Conservation (phyloP, 805 yeast genomes). For the Candida silvicultrix region DNA sequence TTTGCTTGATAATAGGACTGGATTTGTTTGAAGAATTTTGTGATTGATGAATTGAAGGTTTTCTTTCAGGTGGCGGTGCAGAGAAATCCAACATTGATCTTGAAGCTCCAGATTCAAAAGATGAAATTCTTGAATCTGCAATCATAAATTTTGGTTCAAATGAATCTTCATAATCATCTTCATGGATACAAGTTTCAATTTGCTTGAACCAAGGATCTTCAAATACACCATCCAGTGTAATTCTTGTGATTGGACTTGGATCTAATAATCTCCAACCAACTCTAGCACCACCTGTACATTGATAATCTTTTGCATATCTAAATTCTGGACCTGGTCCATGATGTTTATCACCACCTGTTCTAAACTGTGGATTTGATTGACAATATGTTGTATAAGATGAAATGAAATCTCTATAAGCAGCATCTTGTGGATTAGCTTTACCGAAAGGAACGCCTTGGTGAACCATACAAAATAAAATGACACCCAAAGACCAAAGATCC, state of each 20-base stretch:
- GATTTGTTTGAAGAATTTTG: slow-evolving; percentile 2
- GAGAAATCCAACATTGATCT: background rate
- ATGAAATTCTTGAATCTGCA: background rate
- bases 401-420: slow-evolving; percentile 50
- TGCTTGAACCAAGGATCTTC: slow-evolving; percentile 58
- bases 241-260: slow-evolving; percentile 49
- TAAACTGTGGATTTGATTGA: slow-evolving; percentile 39
- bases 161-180: slow-evolving; percentile 21
- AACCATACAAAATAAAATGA: slow-evolving; percentile 54
- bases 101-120: slow-evolving; percentile 5
- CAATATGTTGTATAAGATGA: slow-evolving; percentile 37
- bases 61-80: background rate
- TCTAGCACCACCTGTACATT: slow-evolving; percentile 55
- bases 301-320: slow-evolving; percentile 58
- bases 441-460: slow-evolving; percentile 57
- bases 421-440: slow-evolving; percentile 39
- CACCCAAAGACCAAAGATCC: slow-evolving; percentile 72
- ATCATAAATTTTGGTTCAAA: background rate
- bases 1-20: slow-evolving; percentile 10
- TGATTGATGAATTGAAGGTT: background rate
- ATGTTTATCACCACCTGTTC: slow-evolving; percentile 36
- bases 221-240: slow-evolving; percentile 46
- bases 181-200: slow-evolving; percentile 56
- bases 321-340: slow-evolving; percentile 70
- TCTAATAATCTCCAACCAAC: slow-evolving; percentile 72